Percentiles rank a stretch among this genome's conserved stretches.
These are phyloP conservation scores for Lasiosphaeria hispida DNA, from an alignment of 495 filamentous ascomycete species.

Conservation along the genomic window DNA sequence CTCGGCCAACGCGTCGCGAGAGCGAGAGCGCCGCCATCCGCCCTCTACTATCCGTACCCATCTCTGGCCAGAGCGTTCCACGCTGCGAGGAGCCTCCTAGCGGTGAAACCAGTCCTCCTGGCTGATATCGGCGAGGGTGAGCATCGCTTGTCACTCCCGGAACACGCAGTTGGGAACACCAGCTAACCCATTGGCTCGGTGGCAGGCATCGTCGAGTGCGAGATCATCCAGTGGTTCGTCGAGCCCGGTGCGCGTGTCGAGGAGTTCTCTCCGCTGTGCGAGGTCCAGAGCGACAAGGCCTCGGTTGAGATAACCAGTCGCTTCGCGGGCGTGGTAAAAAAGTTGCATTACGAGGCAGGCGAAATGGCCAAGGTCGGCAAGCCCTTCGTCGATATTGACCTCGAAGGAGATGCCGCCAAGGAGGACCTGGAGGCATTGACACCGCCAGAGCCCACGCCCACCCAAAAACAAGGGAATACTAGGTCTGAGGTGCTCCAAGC, in stretches of 20 bases:
- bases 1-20: constrained; percentile 31
- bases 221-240: constrained; percentile 99
- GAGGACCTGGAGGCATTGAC: constrained; percentile 46
- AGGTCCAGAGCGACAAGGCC: constrained; percentile 97
- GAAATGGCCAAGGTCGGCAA: constrained; percentile 94
- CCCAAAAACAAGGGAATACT: background rate
- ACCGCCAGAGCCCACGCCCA: constrained; percentile 27
- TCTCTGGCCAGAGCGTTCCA: constrained; percentile 57
- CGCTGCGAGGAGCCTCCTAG: constrained; percentile 52
- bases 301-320: constrained; percentile 97
- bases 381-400: constrained; percentile 77
- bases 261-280: constrained; percentile 96
- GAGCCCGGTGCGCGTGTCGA: constrained; percentile 93
- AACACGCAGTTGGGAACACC: background rate
- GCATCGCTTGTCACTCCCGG: background rate
- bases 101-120: constrained; percentile 81
- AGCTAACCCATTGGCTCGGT: background rate
- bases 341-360: constrained; percentile 90
- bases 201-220: constrained; percentile 91
- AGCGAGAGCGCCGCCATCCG: background rate
- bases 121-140: constrained; percentile 97
- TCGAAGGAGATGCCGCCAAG: constrained; percentile 50
- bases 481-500: constrained; percentile 8
- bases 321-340: constrained; percentile 94
- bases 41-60: constrained; percentile 11